Percentiles rank a stretch among this genome's conserved stretches.
Conservation (phyloP, 345 rosid genomes). For the Sisymbrium altissimum region DNA sequence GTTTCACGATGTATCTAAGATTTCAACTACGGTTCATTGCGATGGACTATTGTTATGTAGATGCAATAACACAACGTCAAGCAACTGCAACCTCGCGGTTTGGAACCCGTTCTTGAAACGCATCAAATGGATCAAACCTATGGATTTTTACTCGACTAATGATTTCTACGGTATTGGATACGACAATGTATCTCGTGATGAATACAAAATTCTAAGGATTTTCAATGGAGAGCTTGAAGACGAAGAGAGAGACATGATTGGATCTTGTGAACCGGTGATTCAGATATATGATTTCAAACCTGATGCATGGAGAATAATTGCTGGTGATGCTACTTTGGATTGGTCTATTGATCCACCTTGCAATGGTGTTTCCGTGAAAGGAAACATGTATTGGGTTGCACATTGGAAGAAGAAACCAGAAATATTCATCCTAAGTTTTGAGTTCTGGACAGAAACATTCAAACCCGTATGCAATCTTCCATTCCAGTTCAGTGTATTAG, state of each 20-base stretch:
- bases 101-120: constrained; percentile 31
- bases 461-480: constrained; percentile 1
- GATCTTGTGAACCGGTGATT: constrained; percentile 2
- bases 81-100: constrained; percentile 11
- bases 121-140: constrained; percentile 21
- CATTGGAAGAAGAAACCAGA: constrained; percentile 25
- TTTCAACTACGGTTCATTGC: constrained; percentile 15
- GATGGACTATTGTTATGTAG: constrained; percentile 27
- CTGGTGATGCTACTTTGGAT: constrained; percentile 4
- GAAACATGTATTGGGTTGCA: constrained; percentile 34
- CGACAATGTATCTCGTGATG: constrained; percentile 12
- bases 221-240: constrained; percentile 17
- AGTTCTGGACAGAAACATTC: constrained; percentile 16
- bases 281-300: constrained; percentile 14
- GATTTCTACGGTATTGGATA: constrained; percentile 29
- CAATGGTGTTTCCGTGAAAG: constrained; percentile 26
- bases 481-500: background rate
- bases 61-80: constrained; percentile 13
- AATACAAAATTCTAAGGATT: constrained; percentile 23
- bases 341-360: constrained; percentile 33
- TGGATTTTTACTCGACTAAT: constrained; percentile 14
- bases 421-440: constrained; percentile 20
- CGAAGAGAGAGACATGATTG: background rate
- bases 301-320: constrained; percentile 10
- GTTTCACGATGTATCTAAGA: background rate